Base-by-base conservation (phyloP, 1,284 basidiomycete genomes). In the Trichosporon ovoides region DNA sequence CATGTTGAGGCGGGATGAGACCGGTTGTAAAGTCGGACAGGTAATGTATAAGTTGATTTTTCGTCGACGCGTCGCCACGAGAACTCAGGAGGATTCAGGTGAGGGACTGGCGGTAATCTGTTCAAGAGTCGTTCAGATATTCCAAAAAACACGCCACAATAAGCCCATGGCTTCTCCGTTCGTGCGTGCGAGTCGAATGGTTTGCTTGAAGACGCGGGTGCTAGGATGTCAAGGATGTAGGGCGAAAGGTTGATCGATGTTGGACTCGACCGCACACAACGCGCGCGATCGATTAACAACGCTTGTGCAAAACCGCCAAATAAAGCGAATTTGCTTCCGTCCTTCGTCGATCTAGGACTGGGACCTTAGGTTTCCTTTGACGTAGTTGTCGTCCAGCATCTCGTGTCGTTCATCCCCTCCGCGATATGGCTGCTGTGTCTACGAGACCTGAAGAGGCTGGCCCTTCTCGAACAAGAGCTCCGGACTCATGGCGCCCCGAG, bases 401-500 rank as follows among this genome's bases (percentile, higher is more conserved):
- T 20, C 51, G n/a, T n/a, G n/a, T n/a, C n/a, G n/a, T n/a, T n/a
- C n/a, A n/a, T n/a, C n/a, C n/a, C n/a, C n/a, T n/a, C n/a, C n/a
- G n/a, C n/a, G n/a, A n/a, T n/a, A n/a, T n/a, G n/a, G n/a, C n/a
- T n/a, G n/a, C n/a, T n/a, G n/a, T n/a, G n/a, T n/a, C n/a, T n/a
- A n/a, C n/a, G n/a, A n/a, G n/a, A 24, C 22, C 24, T n/a, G 36
- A 22, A 16, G 59, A 48, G 20, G 55, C 65, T 3, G 71, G 71
- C 1, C 72, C 71, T 10, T 72, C 72, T 2, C 48, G 62, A 2
- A 53, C 52, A 6, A 60, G 67, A 18, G 62, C 59, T 9, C 60
- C 62, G 31, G 72, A 76, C 61, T 60, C 65, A 62, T 84, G 83
- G 83, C 61, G 62, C 35, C 82, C 83, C 3, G 76, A 67, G 19